phyloP scores from a whole-genome alignment of 1,284 basidiomycete species.

The Tylopilus sp. region DNA sequence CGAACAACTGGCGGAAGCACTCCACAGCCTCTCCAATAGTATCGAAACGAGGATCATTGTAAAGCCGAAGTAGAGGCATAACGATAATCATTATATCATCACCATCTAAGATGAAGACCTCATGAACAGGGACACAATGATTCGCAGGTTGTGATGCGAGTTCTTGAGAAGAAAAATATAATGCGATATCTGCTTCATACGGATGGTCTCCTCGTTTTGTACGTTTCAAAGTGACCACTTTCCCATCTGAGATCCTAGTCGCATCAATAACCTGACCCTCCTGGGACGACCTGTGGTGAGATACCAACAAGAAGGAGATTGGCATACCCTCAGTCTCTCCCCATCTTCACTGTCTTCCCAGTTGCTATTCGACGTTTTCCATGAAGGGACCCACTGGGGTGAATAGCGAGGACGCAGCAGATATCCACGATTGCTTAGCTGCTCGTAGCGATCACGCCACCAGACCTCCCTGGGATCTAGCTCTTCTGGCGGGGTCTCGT shows the following conservation, averaged over 20 bases:
- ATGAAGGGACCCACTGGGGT: background rate
- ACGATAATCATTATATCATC: background rate
- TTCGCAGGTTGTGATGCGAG: background rate
- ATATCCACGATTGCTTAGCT: background rate
- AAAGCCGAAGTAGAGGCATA: background rate
- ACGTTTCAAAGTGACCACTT: background rate
- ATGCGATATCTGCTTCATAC: background rate
- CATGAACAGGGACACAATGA: background rate
- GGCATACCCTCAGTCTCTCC: background rate
- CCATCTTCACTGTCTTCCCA: background rate
- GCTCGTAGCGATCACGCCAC: constrained; percentile 3
- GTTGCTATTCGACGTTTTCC: background rate
- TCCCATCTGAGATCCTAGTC: background rate
- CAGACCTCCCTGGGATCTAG: constrained; percentile 1
- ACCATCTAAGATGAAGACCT: background rate
- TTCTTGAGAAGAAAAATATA: background rate
- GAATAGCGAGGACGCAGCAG: background rate
- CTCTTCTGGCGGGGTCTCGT: background rate
- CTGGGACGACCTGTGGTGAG: background rate
- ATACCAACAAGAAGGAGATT: too few species aligned
- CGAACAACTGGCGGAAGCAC: background rate
- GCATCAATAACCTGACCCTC: background rate
- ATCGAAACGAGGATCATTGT: background rate
- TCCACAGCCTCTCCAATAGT: background rate
- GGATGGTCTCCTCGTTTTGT: background rate